These are phyloP conservation scores for Pseudogymnoascus sp. DNA, from an alignment of 2,329 filamentous ascomycete species.

Conservation along the genomic window DNA sequence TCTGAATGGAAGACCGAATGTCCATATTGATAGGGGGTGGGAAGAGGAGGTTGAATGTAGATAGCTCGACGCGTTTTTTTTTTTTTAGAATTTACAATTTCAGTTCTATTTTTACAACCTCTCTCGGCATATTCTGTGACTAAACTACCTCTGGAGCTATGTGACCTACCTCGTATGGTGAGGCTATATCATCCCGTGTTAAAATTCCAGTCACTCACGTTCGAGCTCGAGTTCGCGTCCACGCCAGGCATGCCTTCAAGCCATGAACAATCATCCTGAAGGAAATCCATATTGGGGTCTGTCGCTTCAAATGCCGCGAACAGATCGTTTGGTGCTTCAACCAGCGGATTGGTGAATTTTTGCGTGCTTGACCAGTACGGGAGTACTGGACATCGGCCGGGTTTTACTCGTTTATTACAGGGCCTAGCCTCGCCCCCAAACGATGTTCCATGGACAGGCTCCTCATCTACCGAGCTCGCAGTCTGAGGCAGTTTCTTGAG, in stretches of 20 bases:
- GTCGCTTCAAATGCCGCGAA: neutral
- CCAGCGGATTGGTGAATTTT: neutral
- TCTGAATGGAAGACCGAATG: neutral
- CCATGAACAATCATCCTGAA: neutral
- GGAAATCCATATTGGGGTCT: neutral
- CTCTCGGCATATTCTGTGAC: neutral
- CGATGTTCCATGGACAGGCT: neutral
- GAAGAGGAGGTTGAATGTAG: neutral
- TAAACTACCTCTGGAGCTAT: too few relatives aligned
- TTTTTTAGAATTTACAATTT: conserved; percentile 7
- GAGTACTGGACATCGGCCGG: neutral
- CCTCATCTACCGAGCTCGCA: neutral
- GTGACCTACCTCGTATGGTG: neutral
- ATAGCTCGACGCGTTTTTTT: neutral
- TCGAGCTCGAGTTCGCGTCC: neutral
- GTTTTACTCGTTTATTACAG: neutral
- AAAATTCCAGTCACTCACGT: neutral
- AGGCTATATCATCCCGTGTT: neutral
- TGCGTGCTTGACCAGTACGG: neutral
- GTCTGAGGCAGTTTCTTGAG: neutral
- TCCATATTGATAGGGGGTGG: neutral
- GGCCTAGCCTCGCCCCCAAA: neutral
- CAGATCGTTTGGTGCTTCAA: neutral
- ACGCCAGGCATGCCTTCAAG: neutral
- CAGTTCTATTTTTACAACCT: neutral